Percentiles rank a stretch among this genome's conserved stretches.
These are phyloP conservation scores for Pseudopyricularia javanii DNA, from an alignment of 2,329 filamentous ascomycete species.

Conservation along the genomic window DNA sequence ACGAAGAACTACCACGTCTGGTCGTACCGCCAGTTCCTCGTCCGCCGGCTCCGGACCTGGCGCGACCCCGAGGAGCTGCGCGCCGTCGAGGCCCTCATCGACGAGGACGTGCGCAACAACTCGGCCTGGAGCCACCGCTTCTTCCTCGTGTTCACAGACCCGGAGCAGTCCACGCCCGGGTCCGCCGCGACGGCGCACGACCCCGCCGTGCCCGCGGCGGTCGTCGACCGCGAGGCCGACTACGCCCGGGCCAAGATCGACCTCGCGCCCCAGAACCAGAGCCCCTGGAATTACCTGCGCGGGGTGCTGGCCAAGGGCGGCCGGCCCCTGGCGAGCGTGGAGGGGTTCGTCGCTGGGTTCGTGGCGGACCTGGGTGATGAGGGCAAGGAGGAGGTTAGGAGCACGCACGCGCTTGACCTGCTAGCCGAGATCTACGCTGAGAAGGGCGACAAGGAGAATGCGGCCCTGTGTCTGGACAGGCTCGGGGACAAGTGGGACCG, in stretches of 20 bases:
- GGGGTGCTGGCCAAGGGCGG: slow-evolving; percentile 61
- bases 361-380: slow-evolving; percentile 32
- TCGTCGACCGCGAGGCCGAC: slow-evolving; percentile 63
- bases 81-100: slow-evolving; percentile 60
- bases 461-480: slow-evolving; percentile 57
- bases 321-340: slow-evolving; percentile 29
- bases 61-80: slow-evolving; percentile 46
- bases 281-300: slow-evolving; percentile 82
- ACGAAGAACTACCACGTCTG: slow-evolving; percentile 98
- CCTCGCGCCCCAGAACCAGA: slow-evolving; percentile 84
- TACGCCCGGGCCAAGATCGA: slow-evolving; percentile 63
- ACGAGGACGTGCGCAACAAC: slow-evolving; percentile 83
- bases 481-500: slow-evolving; percentile 82
- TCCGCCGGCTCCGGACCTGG: slow-evolving; percentile 56
- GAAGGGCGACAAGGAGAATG: slow-evolving; percentile 44
- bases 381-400: slow-evolving; percentile 38
- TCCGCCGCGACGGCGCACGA: slow-evolving; percentile 38
- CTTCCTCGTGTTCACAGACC: slow-evolving; percentile 72
- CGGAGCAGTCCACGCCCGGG: slow-evolving; percentile 31
- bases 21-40: slow-evolving; percentile 74
- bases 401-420: slow-evolving; percentile 58
- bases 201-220: slow-evolving; percentile 41
- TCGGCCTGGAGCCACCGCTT: slow-evolving; percentile 96
- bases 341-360: slow-evolving; percentile 38
- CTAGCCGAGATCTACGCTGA: slow-evolving; percentile 56